These are phyloP conservation scores for Coprinellus micaceus DNA, from an alignment of 768 basidiomycete species.

Conservation along the genomic window DNA sequence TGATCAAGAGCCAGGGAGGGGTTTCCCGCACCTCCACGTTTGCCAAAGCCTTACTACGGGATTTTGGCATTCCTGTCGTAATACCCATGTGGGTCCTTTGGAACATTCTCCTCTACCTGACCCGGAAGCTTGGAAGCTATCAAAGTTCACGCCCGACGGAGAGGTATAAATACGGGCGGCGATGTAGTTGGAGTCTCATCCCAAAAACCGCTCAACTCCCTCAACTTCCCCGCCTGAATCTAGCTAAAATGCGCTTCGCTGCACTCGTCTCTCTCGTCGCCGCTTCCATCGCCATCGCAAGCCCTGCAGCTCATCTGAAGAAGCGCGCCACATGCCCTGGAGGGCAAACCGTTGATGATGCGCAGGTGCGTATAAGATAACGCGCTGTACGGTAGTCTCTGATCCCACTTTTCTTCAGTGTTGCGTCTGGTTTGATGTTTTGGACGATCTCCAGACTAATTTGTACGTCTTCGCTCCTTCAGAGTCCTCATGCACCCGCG, in stretches of 20 bases:
- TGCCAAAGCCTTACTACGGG: too few species aligned
- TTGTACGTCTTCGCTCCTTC: slow-evolving; percentile 26
- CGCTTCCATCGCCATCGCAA: neutral
- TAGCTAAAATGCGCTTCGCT: neutral
- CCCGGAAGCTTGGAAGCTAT: too few species aligned
- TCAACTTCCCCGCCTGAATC: neutral
- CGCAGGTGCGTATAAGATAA: neutral
- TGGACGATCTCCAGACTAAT: slow-evolving; percentile 36
- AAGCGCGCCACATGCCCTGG: neutral
- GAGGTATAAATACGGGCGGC: too few species aligned
- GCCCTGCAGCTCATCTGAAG: neutral
- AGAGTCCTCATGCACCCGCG: too few species aligned
- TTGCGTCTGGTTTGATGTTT: slow-evolving; percentile 37
- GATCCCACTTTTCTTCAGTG: slow-evolving; percentile 16
- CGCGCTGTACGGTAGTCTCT: neutral
- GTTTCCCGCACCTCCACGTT: too few species aligned
- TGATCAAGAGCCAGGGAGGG: too few species aligned
- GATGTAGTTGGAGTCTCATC: too few species aligned
- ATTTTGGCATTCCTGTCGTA: too few species aligned
- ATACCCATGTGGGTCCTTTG: too few species aligned
- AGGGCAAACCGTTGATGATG: neutral
- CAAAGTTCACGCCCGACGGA: too few species aligned
- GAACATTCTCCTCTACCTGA: too few species aligned
- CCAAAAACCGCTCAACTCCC: neutral
- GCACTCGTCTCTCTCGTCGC: neutral